A percentile compares a stretch with the other conserved stretches of the same genome.
phyloP scores from a whole-genome alignment of 2,329 filamentous ascomycete species.

The Trichothecium sympodiale region DNA sequence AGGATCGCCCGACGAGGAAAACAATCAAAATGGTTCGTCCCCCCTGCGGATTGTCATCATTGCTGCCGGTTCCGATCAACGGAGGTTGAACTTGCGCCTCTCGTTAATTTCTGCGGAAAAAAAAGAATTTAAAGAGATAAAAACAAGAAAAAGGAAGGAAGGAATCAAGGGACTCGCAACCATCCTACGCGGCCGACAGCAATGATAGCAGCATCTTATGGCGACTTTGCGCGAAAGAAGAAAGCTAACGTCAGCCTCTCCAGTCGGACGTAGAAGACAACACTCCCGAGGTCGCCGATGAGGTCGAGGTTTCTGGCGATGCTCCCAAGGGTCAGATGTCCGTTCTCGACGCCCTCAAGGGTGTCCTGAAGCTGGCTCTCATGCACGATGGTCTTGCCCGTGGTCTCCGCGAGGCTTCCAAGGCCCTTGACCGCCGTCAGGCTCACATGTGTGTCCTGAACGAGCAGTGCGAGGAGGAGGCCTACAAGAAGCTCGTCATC shows the following conservation, averaged over 20 bases:
- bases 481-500: constrained; percentile 99
- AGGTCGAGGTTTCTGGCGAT: constrained; percentile 95
- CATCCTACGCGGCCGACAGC: not conserved
- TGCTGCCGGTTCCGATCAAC: not conserved
- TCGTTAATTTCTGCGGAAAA: not conserved
- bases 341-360: constrained; percentile 96
- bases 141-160: not conserved
- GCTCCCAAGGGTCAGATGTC: constrained; percentile 91
- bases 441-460: constrained; percentile 99
- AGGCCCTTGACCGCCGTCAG: constrained; percentile 96
- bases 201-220: not conserved
- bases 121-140: not conserved
- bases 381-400: constrained; percentile 99
- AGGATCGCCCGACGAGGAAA: constrained; percentile 54
- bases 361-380: constrained; percentile 94
- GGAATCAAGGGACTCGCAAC: not conserved
- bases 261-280: constrained; percentile 99
- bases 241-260: constrained; percentile 12
- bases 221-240: not conserved
- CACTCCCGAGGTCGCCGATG: constrained; percentile 72
- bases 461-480: constrained; percentile 99
- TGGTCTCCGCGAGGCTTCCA: constrained; percentile 95
- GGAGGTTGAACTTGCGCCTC: no score
- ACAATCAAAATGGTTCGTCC: constrained; percentile 50
- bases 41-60: not conserved